These are phyloP conservation scores for Malania oleifera DNA, from an alignment of 164 flowering plant species.

Conservation along the genomic window DNA sequence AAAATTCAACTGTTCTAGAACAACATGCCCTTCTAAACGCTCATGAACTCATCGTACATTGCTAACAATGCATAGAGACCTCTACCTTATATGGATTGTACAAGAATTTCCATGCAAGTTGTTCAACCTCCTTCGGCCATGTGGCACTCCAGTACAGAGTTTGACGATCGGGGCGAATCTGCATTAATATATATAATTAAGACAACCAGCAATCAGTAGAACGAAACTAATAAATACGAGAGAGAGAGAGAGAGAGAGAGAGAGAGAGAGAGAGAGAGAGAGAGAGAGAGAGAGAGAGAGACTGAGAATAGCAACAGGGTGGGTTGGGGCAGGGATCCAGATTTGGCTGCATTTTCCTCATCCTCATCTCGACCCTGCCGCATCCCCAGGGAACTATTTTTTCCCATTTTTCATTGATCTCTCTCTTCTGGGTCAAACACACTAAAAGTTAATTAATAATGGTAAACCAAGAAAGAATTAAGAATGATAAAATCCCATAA, in stretches of 20 bases:
- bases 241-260: neutral
- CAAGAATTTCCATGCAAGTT: constrained; percentile 65
- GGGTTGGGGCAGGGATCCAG: no score
- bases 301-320: no score
- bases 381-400: no score
- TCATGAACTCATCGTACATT: neutral
- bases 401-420: no score
- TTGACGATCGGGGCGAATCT: constrained; percentile 99
- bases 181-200: constrained; percentile 14
- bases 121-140: constrained; percentile 99
- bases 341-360: no score
- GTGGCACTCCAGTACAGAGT: constrained; percentile 99
- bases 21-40: no score
- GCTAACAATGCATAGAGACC: neutral
- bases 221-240: neutral
- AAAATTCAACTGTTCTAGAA: no score
- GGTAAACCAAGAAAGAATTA: no score
- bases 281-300: neutral
- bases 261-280: neutral
- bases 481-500: no score
- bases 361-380: no score
- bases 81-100: constrained; percentile 90
- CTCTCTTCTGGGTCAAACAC: no score
- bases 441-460: no score
- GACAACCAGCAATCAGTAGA: neutral